Conservation (phyloP, 805 yeast species). For the Clavispora asparagi region DNA sequence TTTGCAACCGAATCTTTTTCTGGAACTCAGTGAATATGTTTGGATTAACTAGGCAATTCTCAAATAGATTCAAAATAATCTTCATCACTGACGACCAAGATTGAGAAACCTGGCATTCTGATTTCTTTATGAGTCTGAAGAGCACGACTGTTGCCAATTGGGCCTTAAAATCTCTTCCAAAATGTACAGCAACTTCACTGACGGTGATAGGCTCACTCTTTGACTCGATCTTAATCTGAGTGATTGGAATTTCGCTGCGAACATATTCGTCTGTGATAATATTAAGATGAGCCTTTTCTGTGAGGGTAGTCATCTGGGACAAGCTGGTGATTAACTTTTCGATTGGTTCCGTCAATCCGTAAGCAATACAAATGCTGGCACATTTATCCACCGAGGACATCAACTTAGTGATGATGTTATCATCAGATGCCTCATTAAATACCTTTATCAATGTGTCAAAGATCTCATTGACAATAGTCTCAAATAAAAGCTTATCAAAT, state of each 20-base stretch:
- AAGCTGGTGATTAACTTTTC: slow-evolving; percentile 65
- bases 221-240: slow-evolving; percentile 42
- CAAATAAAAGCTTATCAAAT: slow-evolving; percentile 71
- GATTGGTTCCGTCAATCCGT: slow-evolving; percentile 49
- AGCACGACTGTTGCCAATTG: slow-evolving; percentile 84
- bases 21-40: slow-evolving; percentile 60
- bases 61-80: slow-evolving; percentile 60
- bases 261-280: slow-evolving; percentile 13
- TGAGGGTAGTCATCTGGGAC: slow-evolving; percentile 63
- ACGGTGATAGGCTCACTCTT: slow-evolving; percentile 62
- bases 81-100: slow-evolving; percentile 61
- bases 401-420: slow-evolving; percentile 79
- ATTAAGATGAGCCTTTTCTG: slow-evolving; percentile 29
- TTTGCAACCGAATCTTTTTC: slow-evolving; percentile 44
- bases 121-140: slow-evolving; percentile 67
- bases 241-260: slow-evolving; percentile 31
- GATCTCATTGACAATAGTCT: slow-evolving; percentile 56
- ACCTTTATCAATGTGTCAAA: slow-evolving; percentile 69
- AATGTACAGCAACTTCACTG: slow-evolving; percentile 72
- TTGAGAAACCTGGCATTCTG: slow-evolving; percentile 43
- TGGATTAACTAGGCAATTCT: slow-evolving; percentile 67
- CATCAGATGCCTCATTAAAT: slow-evolving; percentile 86
- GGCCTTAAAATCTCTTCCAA: slow-evolving; percentile 89
- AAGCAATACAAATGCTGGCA: slow-evolving; percentile 67
- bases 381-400: slow-evolving; percentile 85